These are phyloP conservation scores for Dactylorhiza incarnata DNA, from an alignment of 106 monocot species.

Conservation along the genomic window DNA sequence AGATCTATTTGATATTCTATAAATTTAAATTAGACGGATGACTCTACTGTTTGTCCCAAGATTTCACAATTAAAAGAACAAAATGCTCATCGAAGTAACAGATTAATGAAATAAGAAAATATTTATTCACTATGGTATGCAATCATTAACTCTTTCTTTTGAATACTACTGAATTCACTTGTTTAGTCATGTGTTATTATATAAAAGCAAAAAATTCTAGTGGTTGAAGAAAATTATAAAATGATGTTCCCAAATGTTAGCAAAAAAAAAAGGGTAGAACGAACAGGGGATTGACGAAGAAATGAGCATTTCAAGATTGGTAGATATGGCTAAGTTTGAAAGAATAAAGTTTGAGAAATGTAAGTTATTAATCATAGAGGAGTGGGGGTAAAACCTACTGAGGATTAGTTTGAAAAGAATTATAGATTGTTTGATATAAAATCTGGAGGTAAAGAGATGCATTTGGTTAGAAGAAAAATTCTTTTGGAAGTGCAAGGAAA, in stretches of 20 bases:
- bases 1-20: neutral
- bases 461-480: neutral
- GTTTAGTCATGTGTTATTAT: neutral
- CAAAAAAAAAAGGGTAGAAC: too few relatives aligned
- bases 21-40: neutral
- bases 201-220: neutral
- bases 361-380: neutral
- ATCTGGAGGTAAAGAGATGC: neutral
- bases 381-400: neutral
- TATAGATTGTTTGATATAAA: neutral
- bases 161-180: neutral
- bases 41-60: neutral
- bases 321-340: too few relatives aligned
- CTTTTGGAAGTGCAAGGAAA: neutral
- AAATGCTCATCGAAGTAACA: neutral
- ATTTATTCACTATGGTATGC: neutral
- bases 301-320: too few relatives aligned
- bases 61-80: neutral
- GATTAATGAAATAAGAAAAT: neutral
- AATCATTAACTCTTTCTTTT: neutral
- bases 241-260: neutral
- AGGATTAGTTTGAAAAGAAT: neutral
- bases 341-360: neutral
- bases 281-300: too few relatives aligned
- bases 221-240: neutral